A percentile compares a stretch with the other conserved stretches of the same genome.
These are phyloP conservation scores for Vitis rotundifolia DNA, from an alignment of 164 flowering plant species.

Conservation along the genomic window DNA sequence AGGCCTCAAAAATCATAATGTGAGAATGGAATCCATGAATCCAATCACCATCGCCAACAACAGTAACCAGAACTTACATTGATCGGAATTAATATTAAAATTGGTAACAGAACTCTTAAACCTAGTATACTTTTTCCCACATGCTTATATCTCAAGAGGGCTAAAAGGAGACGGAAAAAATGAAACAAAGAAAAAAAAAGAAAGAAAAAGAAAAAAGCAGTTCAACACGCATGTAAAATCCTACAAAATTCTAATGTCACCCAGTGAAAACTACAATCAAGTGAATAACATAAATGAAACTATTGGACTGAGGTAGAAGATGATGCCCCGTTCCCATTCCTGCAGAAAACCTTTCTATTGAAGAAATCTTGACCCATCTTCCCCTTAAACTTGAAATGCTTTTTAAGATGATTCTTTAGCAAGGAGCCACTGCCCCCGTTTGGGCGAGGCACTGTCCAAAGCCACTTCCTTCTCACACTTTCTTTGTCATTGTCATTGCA, in stretches of 20 bases:
- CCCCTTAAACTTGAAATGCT: slow-evolving; percentile 36
- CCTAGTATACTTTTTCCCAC: too few relatives aligned
- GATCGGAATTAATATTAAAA: too few relatives aligned
- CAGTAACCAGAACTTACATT: too few relatives aligned
- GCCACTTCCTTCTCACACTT: slow-evolving; percentile 20
- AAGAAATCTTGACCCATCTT: slow-evolving; percentile 27
- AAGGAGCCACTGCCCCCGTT: slow-evolving; percentile 18
- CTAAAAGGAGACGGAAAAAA: neutral
- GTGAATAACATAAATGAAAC: neutral
- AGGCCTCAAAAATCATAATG: too few relatives aligned
- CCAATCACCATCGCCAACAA: too few relatives aligned
- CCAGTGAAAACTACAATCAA: neutral
- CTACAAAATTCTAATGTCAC: neutral
- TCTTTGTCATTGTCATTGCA: slow-evolving; percentile 11
- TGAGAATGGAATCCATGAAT: too few relatives aligned
- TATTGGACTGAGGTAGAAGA: slow-evolving; percentile 16
- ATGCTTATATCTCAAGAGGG: too few relatives aligned
- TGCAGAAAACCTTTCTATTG: slow-evolving; percentile 25
- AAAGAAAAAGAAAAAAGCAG: neutral
- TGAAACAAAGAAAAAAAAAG: neutral
- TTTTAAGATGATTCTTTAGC: slow-evolving; percentile 34
- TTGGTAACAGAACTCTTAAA: too few relatives aligned
- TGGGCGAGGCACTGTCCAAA: slow-evolving; percentile 5
- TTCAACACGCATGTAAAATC: neutral
- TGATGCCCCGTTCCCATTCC: slow-evolving; percentile 16